Evolutionary conservation across 2,329 filamentous ascomycete genomes (phyloP).

Genomic region (Fusarium albosuccineum): DNA sequence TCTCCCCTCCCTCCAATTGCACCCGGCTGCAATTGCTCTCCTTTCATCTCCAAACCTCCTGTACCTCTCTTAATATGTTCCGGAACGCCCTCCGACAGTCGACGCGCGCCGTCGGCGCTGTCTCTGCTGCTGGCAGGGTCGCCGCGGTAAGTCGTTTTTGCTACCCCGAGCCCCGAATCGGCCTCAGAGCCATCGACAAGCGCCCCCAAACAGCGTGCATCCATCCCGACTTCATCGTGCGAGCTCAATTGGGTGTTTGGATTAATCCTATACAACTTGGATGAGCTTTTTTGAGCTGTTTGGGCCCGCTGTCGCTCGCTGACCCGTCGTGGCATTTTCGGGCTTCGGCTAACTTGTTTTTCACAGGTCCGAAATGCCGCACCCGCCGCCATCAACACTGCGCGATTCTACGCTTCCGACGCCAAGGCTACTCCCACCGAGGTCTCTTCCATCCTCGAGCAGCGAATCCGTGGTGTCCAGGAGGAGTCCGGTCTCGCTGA

Average conservation of each 20-base stretch:
- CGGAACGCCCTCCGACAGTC: constrained; percentile 98
- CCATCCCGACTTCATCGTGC: constrained; percentile 47
- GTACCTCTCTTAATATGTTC: constrained; percentile 82
- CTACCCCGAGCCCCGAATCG: constrained; percentile 55
- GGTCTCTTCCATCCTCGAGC: constrained; percentile 99
- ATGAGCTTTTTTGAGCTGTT: constrained; percentile 54
- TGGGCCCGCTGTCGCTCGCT: constrained; percentile 45
- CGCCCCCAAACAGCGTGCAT: constrained; percentile 53
- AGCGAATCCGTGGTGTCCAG: constrained; percentile 98
- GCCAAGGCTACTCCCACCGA: constrained; percentile 97
- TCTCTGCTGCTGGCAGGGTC: constrained; percentile 92
- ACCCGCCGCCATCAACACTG: constrained; percentile 80
- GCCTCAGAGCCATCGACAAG: constrained; percentile 61
- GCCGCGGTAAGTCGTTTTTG: constrained; percentile 82
- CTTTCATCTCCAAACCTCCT: constrained; percentile 64
- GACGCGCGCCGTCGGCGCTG: constrained; percentile 92
- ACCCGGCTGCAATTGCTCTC: constrained; percentile 72
- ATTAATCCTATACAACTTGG: constrained; percentile 24
- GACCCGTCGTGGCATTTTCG: constrained; percentile 54
- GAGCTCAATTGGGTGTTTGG: constrained; percentile 55
- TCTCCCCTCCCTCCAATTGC: constrained; percentile 75
- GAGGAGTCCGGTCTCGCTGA: constrained; percentile 97
- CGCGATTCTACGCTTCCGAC: constrained; percentile 91
- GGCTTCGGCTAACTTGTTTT: constrained; percentile 69
- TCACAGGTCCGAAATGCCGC: constrained; percentile 87